phyloP scores from a whole-genome alignment of 768 basidiomycete species.

The Tulasnella sp. region DNA sequence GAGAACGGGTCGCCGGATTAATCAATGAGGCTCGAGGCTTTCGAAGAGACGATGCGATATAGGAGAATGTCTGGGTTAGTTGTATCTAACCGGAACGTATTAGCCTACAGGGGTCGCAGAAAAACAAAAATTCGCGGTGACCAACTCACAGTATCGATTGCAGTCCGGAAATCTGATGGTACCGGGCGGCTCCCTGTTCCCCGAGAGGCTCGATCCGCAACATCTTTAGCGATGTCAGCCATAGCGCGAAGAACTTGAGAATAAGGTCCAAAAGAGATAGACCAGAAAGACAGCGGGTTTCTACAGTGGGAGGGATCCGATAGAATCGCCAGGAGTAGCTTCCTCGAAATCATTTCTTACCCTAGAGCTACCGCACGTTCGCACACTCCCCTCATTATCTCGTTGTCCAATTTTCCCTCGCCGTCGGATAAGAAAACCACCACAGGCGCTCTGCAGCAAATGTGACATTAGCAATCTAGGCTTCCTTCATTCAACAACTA shows the following conservation, averaged over 20 bases:
- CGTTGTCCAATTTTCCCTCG: slow-evolving; percentile 41
- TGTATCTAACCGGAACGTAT: no score
- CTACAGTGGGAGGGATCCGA: no score
- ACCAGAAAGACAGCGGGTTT: slow-evolving; percentile 53
- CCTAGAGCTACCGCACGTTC: slow-evolving; percentile 44
- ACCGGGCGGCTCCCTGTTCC: slow-evolving; percentile 38
- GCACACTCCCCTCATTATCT: slow-evolving; percentile 41
- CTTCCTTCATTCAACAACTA: no score
- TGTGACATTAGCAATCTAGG: slow-evolving; percentile 20
- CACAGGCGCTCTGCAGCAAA: slow-evolving; percentile 41
- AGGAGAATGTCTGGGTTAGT: no score
- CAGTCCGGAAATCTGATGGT: slow-evolving; percentile 47
- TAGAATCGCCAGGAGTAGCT: no score
- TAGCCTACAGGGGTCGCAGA: no score
- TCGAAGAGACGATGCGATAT: no score
- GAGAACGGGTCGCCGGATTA: no score
- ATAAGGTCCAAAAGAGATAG: slow-evolving; percentile 49
- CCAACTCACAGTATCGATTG: slow-evolving; percentile 48
- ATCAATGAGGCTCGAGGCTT: no score
- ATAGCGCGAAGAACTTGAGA: slow-evolving; percentile 46
- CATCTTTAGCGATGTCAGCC: slow-evolving; percentile 44
- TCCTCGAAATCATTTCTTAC: no score
- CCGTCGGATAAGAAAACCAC: slow-evolving; percentile 59
- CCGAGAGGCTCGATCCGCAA: slow-evolving; percentile 43
- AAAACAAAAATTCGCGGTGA: not conserved